phyloP scores from a whole-genome alignment of 352 stramenopile genomes.

The Phytopythium ostracodes region DNA sequence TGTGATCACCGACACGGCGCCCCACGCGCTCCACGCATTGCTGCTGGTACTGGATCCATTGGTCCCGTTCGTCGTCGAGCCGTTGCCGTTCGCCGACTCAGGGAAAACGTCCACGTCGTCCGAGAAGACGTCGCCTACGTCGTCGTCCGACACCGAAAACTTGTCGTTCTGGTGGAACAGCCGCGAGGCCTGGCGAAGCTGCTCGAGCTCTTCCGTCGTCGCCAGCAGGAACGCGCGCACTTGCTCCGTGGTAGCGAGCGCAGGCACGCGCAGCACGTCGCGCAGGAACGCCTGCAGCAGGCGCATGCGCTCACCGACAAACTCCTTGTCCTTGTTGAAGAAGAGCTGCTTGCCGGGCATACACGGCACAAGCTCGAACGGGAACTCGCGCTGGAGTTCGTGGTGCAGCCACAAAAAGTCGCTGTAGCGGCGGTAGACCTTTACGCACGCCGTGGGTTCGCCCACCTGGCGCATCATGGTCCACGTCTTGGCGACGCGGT shows the following conservation, averaged over 20 bases:
- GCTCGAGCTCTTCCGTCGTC: constrained; percentile 80
- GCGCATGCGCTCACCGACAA: constrained; percentile 82
- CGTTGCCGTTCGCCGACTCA: constrained; percentile 25
- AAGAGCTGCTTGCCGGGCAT: constrained; percentile 77
- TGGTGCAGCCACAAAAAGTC: constrained; percentile 84
- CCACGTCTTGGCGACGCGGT: constrained; percentile 71
- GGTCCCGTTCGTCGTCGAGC: constrained; percentile 11
- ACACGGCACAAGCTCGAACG: constrained; percentile 69
- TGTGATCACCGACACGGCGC: constrained; percentile 66
- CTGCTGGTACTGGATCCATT: constrained; percentile 15
- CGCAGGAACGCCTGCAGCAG: constrained; percentile 76
- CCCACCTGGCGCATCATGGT: constrained; percentile 68
- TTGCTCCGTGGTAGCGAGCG: constrained; percentile 63
- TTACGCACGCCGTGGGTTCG: constrained; percentile 68
- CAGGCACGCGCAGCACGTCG: constrained; percentile 61
- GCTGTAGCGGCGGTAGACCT: constrained; percentile 83
- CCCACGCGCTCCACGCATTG: constrained; percentile 63
- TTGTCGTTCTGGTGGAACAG: constrained; percentile 28
- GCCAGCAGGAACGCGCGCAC: constrained; percentile 71
- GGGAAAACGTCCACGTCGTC: constrained; percentile 18
- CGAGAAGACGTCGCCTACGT: constrained; percentile 43
- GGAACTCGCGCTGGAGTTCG: constrained; percentile 60
- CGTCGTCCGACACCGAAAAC: constrained; percentile 11
- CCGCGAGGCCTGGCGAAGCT: constrained; percentile 44
- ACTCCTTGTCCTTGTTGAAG: constrained; percentile 84